Evolutionary conservation across 2,329 filamentous ascomycete genomes (phyloP).

Genomic region (Domatiomyces catenatus): DNA sequence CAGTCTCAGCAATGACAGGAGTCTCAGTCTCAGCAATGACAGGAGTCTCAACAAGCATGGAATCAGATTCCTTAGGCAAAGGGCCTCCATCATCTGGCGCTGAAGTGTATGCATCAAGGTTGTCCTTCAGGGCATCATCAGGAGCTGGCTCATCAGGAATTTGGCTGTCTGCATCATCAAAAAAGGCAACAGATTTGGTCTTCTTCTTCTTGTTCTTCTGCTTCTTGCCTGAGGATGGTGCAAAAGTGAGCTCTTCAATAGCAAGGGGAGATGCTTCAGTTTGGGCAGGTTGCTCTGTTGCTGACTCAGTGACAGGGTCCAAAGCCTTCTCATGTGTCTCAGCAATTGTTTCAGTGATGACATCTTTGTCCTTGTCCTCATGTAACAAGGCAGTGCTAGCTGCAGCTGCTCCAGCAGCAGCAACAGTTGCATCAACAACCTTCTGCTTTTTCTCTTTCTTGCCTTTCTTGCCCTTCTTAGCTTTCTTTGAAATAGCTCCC

Average conservation of each 20-base stretch:
- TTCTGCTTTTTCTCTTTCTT: slow-evolving; percentile 1
- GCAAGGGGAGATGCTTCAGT: not conserved
- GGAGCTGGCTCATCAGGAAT: not conserved
- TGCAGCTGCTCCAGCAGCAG: not conserved
- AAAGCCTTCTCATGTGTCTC: not conserved
- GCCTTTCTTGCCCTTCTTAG: slow-evolving; percentile 1
- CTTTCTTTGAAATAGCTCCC: not conserved
- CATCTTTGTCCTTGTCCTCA: not conserved
- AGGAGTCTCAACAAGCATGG: not conserved
- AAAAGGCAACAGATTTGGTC: slow-evolving; percentile 3
- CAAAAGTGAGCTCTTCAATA: not conserved
- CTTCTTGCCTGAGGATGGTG: slow-evolving; percentile 3
- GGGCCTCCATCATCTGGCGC: not conserved
- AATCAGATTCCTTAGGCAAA: not conserved
- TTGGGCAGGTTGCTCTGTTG: not conserved
- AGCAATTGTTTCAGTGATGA: not conserved
- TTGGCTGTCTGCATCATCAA: slow-evolving; percentile 1
- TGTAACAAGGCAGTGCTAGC: not conserved
- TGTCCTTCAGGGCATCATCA: not conserved
- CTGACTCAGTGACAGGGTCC: not conserved
- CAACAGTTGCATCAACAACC: slow-evolving; percentile 7
- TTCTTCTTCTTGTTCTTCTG: slow-evolving; percentile 4
- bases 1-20: too few species aligned
- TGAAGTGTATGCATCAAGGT: not conserved
- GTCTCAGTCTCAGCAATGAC: too few species aligned